Conservation (phyloP, 345 rosid species). For the Linum trigynum region DNA sequence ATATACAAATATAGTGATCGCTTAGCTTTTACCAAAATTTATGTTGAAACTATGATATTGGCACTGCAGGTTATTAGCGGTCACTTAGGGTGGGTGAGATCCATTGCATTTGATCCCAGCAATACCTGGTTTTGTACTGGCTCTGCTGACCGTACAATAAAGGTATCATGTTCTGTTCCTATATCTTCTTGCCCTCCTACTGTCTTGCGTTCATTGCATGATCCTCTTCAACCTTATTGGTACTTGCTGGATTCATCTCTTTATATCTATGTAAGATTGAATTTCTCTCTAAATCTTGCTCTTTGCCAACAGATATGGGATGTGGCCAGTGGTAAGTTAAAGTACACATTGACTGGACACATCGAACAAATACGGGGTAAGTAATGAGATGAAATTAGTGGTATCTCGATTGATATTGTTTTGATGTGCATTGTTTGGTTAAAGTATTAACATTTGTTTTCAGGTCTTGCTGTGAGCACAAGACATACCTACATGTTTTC, state of each 20-base stretch:
- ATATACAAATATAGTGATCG: not conserved
- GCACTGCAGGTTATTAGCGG: constrained; percentile 63
- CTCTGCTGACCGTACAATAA: constrained; percentile 94
- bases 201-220: not conserved
- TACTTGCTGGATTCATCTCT: not conserved
- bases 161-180: constrained; percentile 35
- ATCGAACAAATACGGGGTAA: constrained; percentile 90
- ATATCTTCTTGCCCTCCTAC: not conserved
- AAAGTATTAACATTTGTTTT: constrained; percentile 1
- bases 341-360: constrained; percentile 91
- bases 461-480: constrained; percentile 88
- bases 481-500: constrained; percentile 92
- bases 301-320: constrained; percentile 67
- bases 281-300: no score
- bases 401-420: constrained; percentile 5
- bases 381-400: constrained; percentile 11
- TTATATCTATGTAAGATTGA: not conserved
- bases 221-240: not conserved
- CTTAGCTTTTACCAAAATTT: not conserved
- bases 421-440: constrained; percentile 3
- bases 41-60: not conserved
- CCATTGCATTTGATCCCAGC: constrained; percentile 94
- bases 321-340: constrained; percentile 76
- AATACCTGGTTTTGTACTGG: constrained; percentile 98
- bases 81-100: constrained; percentile 98